Evolutionary conservation across 2,329 filamentous ascomycete genomes (phyloP), one percentile per base, ranked within the genome.

Genomic region (Talaromyces sp.): DNA sequence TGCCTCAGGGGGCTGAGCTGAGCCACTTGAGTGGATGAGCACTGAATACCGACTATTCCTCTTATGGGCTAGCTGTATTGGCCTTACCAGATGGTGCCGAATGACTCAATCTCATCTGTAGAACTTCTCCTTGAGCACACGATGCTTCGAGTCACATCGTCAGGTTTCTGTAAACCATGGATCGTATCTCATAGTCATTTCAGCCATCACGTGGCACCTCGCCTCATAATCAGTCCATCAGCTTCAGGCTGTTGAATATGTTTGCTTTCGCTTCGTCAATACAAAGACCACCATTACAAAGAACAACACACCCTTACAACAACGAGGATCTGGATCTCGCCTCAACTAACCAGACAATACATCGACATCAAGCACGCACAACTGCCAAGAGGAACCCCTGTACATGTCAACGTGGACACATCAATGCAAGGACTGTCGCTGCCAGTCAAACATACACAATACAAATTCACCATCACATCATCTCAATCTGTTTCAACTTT

Each of bases 1-100:
- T 63, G 29, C 49, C 62, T 64, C 62, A 64, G 62, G 62, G 62
- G 62, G 29, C 62, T 47, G 62, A 56, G 56, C 53, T 58, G 38
- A 58, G 61, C 47, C 61, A 56, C 61, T 43, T 17, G 40, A 45
- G 61, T 56, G 49, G 61, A 47, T 25, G 49, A 19, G 13, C 29
- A 22, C 19, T 13, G 11, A 56, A 15, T 56, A 36, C 31, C 11
- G 53, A 13, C n/a, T 38, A 56, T 56, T 25, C 53, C 6, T 38
- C 5, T 15, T 38, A 22, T 25, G 31, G 31, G 2, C 17, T 36
- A 56, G 53, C 51, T 25, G 53, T 56, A 56, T 56, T 36, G 19
- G 1, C 2, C 31, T 3, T 56, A 38, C 31, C n/a, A 36, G 29
- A 25, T 5, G 53, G 11, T 56, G 36, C 51, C 3, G 17, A 51